phyloP scores from a whole-genome alignment of 2,329 filamentous ascomycete species.

The Leptographium procerum region DNA sequence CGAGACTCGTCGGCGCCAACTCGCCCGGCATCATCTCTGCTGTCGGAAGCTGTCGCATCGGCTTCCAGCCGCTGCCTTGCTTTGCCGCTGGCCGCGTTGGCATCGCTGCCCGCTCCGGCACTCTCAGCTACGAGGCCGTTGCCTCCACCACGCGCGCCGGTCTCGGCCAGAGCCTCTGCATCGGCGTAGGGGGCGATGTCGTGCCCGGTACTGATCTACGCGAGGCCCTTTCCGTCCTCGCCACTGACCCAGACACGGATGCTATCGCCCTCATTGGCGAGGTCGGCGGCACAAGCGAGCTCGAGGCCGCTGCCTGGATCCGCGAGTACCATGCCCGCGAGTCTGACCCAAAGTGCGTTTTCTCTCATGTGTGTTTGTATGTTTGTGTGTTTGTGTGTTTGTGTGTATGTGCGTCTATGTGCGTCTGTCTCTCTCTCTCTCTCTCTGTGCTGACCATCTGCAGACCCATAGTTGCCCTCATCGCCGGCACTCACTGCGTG shows the following conservation, averaged over 20 bases:
- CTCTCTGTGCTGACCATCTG: neutral
- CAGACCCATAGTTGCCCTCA: conserved; percentile 60
- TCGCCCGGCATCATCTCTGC: conserved; percentile 71
- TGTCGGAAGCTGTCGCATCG: conserved; percentile 60
- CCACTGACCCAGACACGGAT: conserved; percentile 55
- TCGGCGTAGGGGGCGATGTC: conserved; percentile 68
- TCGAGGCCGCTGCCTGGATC: conserved; percentile 66
- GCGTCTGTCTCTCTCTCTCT: neutral
- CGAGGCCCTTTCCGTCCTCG: conserved; percentile 57
- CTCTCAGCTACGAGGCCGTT: conserved; percentile 69
- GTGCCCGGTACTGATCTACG: conserved; percentile 64
- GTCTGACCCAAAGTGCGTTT: conserved; percentile 48
- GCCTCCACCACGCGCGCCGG: conserved; percentile 63
- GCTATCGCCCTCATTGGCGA: conserved; percentile 65
- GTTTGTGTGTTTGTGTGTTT: neutral
- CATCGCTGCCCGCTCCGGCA: conserved; percentile 71
- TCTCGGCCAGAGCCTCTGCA: conserved; percentile 64
- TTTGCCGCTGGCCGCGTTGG: conserved; percentile 61
- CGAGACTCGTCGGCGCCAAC: conserved; percentile 68
- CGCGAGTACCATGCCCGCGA: conserved; percentile 47
- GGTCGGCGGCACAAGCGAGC: conserved; percentile 57
- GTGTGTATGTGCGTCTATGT: neutral
- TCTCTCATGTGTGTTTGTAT: neutral
- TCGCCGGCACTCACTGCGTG: conserved; percentile 55
- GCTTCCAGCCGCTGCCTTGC: conserved; percentile 66